phyloP scores from a whole-genome alignment of 2,329 filamentous ascomycete genomes.

The Daldinia sp. region DNA sequence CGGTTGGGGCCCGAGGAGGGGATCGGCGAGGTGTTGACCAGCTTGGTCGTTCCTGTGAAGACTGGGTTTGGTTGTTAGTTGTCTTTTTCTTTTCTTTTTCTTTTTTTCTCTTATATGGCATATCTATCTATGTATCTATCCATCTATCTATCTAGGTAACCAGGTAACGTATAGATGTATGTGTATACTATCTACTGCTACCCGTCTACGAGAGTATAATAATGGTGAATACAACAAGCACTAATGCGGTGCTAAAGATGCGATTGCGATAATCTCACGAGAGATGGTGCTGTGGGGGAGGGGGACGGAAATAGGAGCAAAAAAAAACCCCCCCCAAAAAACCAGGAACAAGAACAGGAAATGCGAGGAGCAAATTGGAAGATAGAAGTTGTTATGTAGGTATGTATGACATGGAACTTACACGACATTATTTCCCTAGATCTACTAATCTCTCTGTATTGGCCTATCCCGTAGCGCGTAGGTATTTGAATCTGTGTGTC shows the following conservation, averaged over 20 bases:
- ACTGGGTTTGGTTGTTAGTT: conserved; percentile 40
- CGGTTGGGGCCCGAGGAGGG: conserved; percentile 42
- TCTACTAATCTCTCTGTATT: neutral
- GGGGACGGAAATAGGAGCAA: neutral
- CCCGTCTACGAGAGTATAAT: neutral
- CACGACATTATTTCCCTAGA: conserved; percentile 37
- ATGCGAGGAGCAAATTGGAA: neutral
- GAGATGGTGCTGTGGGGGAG: neutral
- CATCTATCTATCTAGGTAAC: neutral
- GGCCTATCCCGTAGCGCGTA: neutral
- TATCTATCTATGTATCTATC: neutral
- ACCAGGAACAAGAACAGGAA: neutral
- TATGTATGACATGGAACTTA: conserved; percentile 31
- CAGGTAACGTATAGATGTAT: neutral
- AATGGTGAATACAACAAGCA: neutral
- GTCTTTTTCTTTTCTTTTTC: neutral
- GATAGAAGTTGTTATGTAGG: too few species aligned
- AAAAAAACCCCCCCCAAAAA: too few species aligned
- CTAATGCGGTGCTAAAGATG: neutral
- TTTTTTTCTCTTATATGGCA: too few species aligned
- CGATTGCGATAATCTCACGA: neutral
- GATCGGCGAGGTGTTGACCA: conserved; percentile 55
- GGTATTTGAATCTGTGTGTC: too few species aligned
- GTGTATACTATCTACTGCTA: neutral
- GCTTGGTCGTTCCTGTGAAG: conserved; percentile 54